These are phyloP conservation scores for Anthoceros angustus DNA, from an alignment of 225 moss, liverwort and hornwort genomes.

Conservation along the genomic window DNA sequence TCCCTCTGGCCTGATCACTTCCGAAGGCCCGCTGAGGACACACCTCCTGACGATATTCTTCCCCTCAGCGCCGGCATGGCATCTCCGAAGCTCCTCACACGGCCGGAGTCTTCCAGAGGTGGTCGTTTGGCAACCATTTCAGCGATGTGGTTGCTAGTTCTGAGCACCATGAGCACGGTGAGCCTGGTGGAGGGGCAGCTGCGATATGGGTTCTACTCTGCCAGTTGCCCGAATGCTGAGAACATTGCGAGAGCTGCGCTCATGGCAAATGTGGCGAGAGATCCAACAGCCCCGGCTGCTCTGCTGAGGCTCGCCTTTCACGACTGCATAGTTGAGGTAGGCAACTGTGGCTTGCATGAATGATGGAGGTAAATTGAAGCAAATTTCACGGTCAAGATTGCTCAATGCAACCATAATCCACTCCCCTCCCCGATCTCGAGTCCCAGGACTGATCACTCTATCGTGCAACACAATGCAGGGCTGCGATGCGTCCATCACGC, in stretches of 20 bases:
- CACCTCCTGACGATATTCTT: no score
- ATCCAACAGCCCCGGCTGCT: conserved; percentile 48
- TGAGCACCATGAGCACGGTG: neutral
- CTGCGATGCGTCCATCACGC: conserved; percentile 53
- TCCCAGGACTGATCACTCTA: neutral
- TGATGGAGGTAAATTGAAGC: neutral
- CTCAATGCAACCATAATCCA: neutral
- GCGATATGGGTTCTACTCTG: conserved; percentile 18
- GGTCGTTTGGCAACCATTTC: no score
- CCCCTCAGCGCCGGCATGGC: no score
- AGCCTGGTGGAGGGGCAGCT: conserved; percentile 8
- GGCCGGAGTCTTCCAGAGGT: no score
- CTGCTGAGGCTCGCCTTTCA: conserved; percentile 70
- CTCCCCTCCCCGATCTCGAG: neutral
- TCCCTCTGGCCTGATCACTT: no score
- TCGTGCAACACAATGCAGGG: conserved; percentile 19
- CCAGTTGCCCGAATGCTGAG: conserved; percentile 33
- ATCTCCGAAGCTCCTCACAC: no score
- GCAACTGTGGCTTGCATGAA: neutral
- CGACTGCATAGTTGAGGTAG: conserved; percentile 73
- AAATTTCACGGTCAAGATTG: no score
- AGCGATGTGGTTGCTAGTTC: neutral
- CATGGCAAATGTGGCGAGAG: conserved; percentile 13
- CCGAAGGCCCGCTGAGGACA: no score
- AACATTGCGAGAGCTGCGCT: conserved; percentile 24